Percentiles rank a stretch among this genome's conserved stretches.
phyloP scores from a whole-genome alignment of 2,329 filamentous ascomycete genomes.

The Xylariaceae sp. region DNA sequence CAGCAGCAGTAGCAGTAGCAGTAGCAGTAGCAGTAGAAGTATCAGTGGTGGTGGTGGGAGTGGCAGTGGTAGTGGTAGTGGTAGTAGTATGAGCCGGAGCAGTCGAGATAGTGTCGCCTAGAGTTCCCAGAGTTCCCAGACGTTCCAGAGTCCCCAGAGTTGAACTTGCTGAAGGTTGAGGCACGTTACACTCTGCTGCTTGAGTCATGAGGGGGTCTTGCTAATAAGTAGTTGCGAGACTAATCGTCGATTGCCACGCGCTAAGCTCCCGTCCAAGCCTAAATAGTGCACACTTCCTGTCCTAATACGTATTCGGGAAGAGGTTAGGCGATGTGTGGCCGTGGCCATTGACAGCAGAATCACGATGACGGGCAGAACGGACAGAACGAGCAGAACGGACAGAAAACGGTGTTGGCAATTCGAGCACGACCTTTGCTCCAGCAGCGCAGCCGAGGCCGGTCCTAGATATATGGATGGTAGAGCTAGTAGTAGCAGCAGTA shows the following conservation, averaged over 20 bases:
- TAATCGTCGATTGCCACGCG: conserved; percentile 18
- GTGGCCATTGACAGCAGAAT: conserved; percentile 27
- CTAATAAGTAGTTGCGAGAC: conserved; percentile 5
- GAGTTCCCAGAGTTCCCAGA: background rate
- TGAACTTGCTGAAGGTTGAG: conserved; percentile 20
- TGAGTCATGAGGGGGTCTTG: conserved; percentile 32
- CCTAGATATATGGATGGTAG: background rate
- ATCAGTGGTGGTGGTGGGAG: no score
- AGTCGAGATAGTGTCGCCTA: conserved; percentile 6
- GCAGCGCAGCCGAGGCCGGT: background rate
- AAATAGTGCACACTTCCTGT: conserved; percentile 18
- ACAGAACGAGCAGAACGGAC: background rate
- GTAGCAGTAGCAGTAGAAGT: no score
- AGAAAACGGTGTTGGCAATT: background rate
- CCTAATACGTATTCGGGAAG: conserved; percentile 22
- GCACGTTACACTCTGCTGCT: conserved; percentile 25
- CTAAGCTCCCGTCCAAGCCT: conserved; percentile 22
- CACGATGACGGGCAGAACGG: background rate
- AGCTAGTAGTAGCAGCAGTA: background rate
- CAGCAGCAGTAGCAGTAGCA: no score
- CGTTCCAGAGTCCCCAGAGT: no score
- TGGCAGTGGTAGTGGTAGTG: no score
- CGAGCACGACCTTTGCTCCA: background rate
- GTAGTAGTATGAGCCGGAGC: no score
- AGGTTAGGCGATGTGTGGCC: conserved; percentile 24